These are phyloP conservation scores for Penicillium psychrofluorescens DNA, from an alignment of 495 filamentous ascomycete genomes.

Conservation along the genomic window DNA sequence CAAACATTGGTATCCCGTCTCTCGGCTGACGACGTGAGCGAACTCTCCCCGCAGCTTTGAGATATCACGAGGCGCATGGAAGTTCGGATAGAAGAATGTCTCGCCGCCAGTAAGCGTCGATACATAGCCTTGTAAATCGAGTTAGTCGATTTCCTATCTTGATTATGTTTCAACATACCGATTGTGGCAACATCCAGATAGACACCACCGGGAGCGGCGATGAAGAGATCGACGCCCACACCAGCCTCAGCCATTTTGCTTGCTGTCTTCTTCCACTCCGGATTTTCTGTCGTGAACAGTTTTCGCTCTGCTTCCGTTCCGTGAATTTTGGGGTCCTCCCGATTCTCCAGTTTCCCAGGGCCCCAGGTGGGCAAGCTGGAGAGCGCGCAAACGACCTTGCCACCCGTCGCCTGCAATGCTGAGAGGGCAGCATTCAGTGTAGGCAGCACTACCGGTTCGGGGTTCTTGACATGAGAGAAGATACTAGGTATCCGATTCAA, in stretches of 20 bases:
- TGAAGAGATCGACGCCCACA: conserved; percentile 87
- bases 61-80: conserved; percentile 76
- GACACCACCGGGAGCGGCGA: conserved; percentile 78
- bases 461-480: conserved; percentile 79
- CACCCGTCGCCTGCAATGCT: conserved; percentile 77
- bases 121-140: conserved; percentile 25
- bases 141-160: conserved; percentile 4
- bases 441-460: conserved; percentile 80
- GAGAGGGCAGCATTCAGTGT: conserved; percentile 73
- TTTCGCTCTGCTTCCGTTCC: conserved; percentile 88
- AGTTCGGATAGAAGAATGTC: conserved; percentile 93
- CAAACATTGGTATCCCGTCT: conserved; percentile 91
- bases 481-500: conserved; percentile 71
- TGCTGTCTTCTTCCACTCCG: conserved; percentile 72
- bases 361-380: conserved; percentile 83
- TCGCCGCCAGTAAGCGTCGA: conserved; percentile 72
- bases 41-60: conserved; percentile 81
- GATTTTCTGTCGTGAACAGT: conserved; percentile 83
- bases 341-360: conserved; percentile 70
- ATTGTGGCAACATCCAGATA: conserved; percentile 95
- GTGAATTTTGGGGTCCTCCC: conserved; percentile 82
- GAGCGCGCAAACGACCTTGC: conserved; percentile 86
- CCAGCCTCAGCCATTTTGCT: conserved; percentile 84
- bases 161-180: conserved; percentile 45
- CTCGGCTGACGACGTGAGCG: conserved; percentile 77